These are phyloP conservation scores for Aspergillus conjunctus DNA, from an alignment of 495 filamentous ascomycete species.

Conservation along the genomic window DNA sequence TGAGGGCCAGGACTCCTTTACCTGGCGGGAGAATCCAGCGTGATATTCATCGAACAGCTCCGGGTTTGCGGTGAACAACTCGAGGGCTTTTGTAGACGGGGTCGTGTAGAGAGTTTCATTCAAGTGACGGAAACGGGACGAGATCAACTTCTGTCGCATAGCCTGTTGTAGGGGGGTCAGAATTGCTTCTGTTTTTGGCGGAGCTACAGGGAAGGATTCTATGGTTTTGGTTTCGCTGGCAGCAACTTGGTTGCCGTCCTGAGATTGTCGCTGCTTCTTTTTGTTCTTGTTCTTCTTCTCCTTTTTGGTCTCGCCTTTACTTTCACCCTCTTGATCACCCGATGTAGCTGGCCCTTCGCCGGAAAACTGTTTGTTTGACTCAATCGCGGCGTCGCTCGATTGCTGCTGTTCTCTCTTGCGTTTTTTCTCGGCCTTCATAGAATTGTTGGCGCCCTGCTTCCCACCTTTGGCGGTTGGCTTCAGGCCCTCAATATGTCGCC, in stretches of 20 bases:
- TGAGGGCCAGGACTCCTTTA: constrained; percentile 85
- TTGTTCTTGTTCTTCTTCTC: constrained; percentile 42
- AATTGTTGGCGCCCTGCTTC: constrained; percentile 23
- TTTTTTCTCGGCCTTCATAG: constrained; percentile 45
- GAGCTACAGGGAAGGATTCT: constrained; percentile 34
- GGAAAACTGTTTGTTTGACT: constrained; percentile 25
- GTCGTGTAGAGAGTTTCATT: constrained; percentile 96
- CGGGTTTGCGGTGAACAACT: constrained; percentile 76
- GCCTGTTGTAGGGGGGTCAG: constrained; percentile 89
- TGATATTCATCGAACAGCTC: constrained; percentile 95
- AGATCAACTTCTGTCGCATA: constrained; percentile 91
- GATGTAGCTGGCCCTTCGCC: constrained; percentile 29
- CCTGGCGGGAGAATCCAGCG: constrained; percentile 89
- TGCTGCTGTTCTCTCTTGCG: constrained; percentile 42
- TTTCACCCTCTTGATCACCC: constrained; percentile 22
- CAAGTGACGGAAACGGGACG: constrained; percentile 93
- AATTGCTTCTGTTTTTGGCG: constrained; percentile 46
- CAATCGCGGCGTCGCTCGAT: constrained; percentile 16
- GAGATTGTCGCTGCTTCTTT: constrained; percentile 38
- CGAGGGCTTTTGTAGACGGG: constrained; percentile 74
- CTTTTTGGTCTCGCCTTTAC: constrained; percentile 27
- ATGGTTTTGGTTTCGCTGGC: constrained; percentile 26
- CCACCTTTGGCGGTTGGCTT: constrained; percentile 20
- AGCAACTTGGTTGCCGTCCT: constrained; percentile 25
- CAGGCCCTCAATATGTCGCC: constrained; percentile 75